phyloP scores from a whole-genome alignment of 2,329 filamentous ascomycete species.

The Hansfordia pulvinata region DNA sequence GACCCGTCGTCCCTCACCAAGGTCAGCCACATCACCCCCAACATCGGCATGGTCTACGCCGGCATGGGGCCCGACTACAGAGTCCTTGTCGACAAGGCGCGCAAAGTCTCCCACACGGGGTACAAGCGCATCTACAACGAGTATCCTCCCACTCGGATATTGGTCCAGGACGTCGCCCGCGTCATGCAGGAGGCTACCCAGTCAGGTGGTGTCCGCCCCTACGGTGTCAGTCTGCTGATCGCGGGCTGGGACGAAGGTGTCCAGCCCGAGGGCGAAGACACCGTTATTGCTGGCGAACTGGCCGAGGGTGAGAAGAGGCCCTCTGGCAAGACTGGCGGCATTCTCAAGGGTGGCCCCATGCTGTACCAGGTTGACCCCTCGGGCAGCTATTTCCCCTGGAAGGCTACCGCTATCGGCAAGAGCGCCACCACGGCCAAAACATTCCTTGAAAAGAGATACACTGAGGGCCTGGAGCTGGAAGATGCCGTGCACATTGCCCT shows the following conservation, averaged over 20 bases:
- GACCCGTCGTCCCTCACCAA: constrained; percentile 91
- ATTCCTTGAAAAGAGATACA: constrained; percentile 98
- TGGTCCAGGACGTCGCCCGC: constrained; percentile 93
- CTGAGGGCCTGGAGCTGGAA: constrained; percentile 89
- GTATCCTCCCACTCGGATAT: constrained; percentile 97
- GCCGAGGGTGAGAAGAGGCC: constrained; percentile 56
- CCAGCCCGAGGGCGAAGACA: constrained; percentile 64
- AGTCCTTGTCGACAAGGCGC: constrained; percentile 91
- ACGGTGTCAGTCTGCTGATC: constrained; percentile 89
- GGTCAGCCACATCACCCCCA: constrained; percentile 93
- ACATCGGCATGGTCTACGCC: constrained; percentile 99
- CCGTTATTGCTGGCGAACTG: too few species aligned
- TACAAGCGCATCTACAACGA: constrained; percentile 99
- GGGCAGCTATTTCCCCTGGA: constrained; percentile 98
- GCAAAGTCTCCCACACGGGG: constrained; percentile 93
- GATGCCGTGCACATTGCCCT: constrained; percentile 98
- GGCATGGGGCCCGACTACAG: constrained; percentile 99
- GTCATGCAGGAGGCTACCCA: constrained; percentile 99
- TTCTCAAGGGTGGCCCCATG: constrained; percentile 90
- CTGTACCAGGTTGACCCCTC: constrained; percentile 99
- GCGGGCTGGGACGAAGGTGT: constrained; percentile 97
- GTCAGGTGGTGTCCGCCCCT: constrained; percentile 91
- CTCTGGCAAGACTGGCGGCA: constrained; percentile 82
- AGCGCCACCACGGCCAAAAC: constrained; percentile 97
- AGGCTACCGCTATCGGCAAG: constrained; percentile 97